Conservation (phyloP, 1,284 basidiomycete species). For the Tilletia indica region DNA sequence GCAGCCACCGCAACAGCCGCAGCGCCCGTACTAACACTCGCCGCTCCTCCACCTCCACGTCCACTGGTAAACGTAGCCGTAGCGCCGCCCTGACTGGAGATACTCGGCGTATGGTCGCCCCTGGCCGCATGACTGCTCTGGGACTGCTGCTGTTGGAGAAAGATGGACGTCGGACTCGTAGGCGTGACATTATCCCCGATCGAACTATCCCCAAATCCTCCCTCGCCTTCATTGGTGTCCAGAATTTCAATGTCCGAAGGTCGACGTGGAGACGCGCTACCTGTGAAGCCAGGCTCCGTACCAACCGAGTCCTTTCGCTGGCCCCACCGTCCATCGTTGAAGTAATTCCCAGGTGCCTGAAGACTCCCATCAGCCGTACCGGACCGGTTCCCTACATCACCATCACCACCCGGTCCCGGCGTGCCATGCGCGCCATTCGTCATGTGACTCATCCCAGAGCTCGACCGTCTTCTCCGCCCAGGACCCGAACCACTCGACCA, state of each 20-base stretch:
- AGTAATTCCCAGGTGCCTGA: neutral
- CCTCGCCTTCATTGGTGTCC: neutral
- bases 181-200: neutral
- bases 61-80: neutral
- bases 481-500: neutral
- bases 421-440: constrained; percentile 3
- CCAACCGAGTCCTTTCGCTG: constrained; percentile 15
- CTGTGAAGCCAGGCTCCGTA: neutral
- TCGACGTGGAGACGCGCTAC: neutral
- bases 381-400: constrained; percentile 1
- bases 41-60: constrained; percentile 17
- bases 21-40: constrained; percentile 21
- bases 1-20: constrained; percentile 42
- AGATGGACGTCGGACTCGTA: constrained; percentile 3
- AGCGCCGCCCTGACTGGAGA: neutral
- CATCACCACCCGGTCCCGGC: neutral
- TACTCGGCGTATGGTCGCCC: neutral
- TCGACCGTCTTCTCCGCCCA: neutral
- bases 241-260: constrained; percentile 17
- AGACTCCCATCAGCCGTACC: neutral
- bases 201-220: neutral
- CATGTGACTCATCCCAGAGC: constrained; percentile 2
- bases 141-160: constrained; percentile 11
- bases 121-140: constrained; percentile 1
- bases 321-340: neutral